Percentiles rank a stretch among this genome's conserved stretches.
Evolutionary conservation across 164 flowering plant species (phyloP).

Genomic region (Taxillus chinensis): DNA sequence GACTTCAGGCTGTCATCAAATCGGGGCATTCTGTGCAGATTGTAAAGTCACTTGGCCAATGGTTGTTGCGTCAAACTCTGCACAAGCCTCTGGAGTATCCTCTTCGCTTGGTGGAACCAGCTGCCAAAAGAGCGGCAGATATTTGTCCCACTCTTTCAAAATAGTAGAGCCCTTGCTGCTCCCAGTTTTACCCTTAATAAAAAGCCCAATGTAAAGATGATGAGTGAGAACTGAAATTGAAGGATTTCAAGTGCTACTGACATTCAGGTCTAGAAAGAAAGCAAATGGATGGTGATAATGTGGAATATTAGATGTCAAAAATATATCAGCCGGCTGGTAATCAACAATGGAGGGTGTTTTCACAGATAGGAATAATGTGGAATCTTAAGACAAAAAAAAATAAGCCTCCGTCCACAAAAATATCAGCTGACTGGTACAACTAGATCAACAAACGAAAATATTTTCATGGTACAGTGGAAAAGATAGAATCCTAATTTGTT

Average conservation of each 20-base stretch:
- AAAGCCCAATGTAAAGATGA: not conserved
- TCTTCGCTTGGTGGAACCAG: conserved; percentile 98
- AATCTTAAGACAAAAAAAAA: too few species aligned
- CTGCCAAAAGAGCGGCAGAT: conserved; percentile 91
- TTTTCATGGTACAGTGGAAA: too few species aligned
- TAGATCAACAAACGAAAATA: not conserved
- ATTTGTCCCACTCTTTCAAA: conserved; percentile 82
- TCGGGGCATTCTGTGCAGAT: conserved; percentile 28
- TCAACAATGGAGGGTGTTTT: too few species aligned
- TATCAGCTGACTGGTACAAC: not conserved
- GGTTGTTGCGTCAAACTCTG: conserved; percentile 36
- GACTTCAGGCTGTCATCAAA: not conserved
- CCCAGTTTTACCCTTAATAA: conserved; percentile 90
- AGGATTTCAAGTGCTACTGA: too few species aligned
- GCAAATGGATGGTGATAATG: too few species aligned
- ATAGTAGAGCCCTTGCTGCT: conserved; percentile 72
- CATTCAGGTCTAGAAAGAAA: too few species aligned
- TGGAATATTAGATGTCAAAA: too few species aligned
- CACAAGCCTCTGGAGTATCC: conserved; percentile 96
- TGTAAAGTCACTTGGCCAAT: conserved; percentile 55
- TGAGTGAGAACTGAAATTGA: too few species aligned
- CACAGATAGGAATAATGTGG: too few species aligned
- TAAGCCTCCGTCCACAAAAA: not conserved
- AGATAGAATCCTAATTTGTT: too few species aligned
- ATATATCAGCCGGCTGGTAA: too few species aligned